Evolutionary conservation across 306 rosid species (phyloP).

Genomic region (Vicia sativa): DNA sequence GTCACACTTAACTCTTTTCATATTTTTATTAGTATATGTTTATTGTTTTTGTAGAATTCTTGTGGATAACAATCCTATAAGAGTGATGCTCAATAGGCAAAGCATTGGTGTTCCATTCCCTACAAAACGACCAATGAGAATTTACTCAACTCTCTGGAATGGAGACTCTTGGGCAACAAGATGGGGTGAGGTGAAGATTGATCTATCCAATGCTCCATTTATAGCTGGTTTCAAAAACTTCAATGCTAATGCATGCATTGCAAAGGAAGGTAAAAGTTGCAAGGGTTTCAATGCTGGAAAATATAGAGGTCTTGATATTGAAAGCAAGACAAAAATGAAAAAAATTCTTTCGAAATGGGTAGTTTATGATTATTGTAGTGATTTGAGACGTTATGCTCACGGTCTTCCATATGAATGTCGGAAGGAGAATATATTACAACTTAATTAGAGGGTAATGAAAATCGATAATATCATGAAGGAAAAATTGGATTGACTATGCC

Average conservation of each 20-base stretch:
- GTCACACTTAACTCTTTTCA: too few relatives aligned
- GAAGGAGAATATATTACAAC: conserved; percentile 14
- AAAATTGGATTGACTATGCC: conserved; percentile 1
- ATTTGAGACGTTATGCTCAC: conserved; percentile 53
- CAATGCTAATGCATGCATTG: conserved; percentile 39
- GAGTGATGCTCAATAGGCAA: conserved; percentile 44
- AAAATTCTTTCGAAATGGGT: conserved; percentile 39
- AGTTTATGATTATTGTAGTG: conserved; percentile 50
- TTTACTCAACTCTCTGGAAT: conserved; percentile 53
- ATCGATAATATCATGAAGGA: conserved; percentile 2
- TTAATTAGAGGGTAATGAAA: background rate
- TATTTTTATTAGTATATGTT: background rate
- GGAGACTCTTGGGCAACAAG: conserved; percentile 62
- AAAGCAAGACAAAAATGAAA: conserved; percentile 31
- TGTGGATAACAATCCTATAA: conserved; percentile 48
- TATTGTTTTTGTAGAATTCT: conserved; percentile 35
- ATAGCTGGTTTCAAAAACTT: conserved; percentile 46
- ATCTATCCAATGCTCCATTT: conserved; percentile 48
- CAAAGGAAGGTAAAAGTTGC: conserved; percentile 25
- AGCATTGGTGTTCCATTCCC: conserved; percentile 53
- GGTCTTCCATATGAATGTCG: conserved; percentile 59
- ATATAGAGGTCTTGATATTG: conserved; percentile 10
- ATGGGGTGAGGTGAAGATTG: conserved; percentile 55
- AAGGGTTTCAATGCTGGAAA: background rate
- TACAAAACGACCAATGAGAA: conserved; percentile 44